Conservation (phyloP, 169 alveolate species). For the Cystoisospora suis region DNA sequence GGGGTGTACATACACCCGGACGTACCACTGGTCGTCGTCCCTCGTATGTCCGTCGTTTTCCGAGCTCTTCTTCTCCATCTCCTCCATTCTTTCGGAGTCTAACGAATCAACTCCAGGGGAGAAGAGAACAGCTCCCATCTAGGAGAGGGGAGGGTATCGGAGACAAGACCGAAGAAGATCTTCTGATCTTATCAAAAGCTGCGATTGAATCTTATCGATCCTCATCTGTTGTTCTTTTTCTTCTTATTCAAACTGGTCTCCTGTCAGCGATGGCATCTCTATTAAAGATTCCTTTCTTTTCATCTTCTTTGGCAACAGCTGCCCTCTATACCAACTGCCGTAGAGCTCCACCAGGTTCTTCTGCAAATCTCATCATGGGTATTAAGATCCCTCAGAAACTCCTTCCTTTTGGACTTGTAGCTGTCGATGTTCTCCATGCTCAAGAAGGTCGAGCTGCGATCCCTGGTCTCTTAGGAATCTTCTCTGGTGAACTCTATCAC, state of each 20-base stretch:
- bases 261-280: neutral
- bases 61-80: too few species aligned
- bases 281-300: conserved; percentile 40
- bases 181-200: too few species aligned
- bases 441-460: conserved; percentile 39
- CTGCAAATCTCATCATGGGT: conserved; percentile 13
- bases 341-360: neutral
- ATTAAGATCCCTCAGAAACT: conserved; percentile 6
- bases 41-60: too few species aligned
- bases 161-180: too few species aligned
- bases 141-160: too few species aligned
- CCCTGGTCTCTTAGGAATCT: conserved; percentile 51
- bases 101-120: too few species aligned
- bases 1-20: too few species aligned
- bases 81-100: too few species aligned
- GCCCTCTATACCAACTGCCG: neutral
- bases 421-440: conserved; percentile 45
- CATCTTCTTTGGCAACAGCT: neutral
- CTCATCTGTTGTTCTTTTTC: conserved; percentile 24
- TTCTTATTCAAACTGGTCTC: neutral
- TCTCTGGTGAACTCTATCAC: conserved; percentile 40
- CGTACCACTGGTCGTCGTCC: too few species aligned
- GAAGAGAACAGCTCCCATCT: too few species aligned
- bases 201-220: neutral
- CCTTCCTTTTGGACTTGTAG: conserved; percentile 19